These are phyloP conservation scores for Beauveria sp. DNA, from an alignment of 2,329 filamentous ascomycete genomes.

Conservation along the genomic window DNA sequence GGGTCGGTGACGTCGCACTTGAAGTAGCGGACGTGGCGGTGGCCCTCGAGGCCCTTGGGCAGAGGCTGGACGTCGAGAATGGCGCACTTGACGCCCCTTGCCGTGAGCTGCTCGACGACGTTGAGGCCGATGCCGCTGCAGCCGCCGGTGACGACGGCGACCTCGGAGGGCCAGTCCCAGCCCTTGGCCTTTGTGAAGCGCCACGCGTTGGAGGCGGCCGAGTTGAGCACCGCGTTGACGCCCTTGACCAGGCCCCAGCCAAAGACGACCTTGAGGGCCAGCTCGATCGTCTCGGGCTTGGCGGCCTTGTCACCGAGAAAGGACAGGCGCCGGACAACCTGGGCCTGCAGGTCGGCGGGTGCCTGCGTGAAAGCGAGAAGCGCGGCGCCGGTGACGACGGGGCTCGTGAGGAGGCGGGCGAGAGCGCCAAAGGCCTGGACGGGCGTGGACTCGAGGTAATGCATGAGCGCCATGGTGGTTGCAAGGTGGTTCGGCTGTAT, in stretches of 20 bases:
- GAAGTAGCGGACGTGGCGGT: slow-evolving; percentile 53
- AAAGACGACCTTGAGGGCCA: slow-evolving; percentile 7
- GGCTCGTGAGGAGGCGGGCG: slow-evolving; percentile 11
- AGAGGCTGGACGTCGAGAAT: slow-evolving; percentile 49
- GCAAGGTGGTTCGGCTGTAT: neutral
- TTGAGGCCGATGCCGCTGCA: slow-evolving; percentile 59
- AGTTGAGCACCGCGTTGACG: slow-evolving; percentile 9
- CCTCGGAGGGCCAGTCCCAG: slow-evolving; percentile 55
- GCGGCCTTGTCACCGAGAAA: slow-evolving; percentile 3
- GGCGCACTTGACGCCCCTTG: slow-evolving; percentile 52
- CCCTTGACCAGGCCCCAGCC: slow-evolving; percentile 8
- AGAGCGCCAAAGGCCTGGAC: slow-evolving; percentile 9
- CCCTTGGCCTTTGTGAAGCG: slow-evolving; percentile 13
- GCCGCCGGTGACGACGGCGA: slow-evolving; percentile 62
- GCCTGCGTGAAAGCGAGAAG: slow-evolving; percentile 12
- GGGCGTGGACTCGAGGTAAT: slow-evolving; percentile 14
- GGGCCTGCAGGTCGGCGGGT: slow-evolving; percentile 7
- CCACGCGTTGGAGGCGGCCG: slow-evolving; percentile 4
- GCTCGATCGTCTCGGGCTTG: slow-evolving; percentile 2
- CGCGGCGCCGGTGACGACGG: slow-evolving; percentile 14
- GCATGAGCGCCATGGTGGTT: neutral
- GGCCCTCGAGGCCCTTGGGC: slow-evolving; percentile 15
- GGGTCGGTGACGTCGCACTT: slow-evolving; percentile 56
- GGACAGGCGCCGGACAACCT: slow-evolving; percentile 8
- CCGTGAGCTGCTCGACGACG: slow-evolving; percentile 51